Evolutionary conservation across 441 rosid genomes (phyloP).

Genomic region (Arabidopsis hybrid): DNA sequence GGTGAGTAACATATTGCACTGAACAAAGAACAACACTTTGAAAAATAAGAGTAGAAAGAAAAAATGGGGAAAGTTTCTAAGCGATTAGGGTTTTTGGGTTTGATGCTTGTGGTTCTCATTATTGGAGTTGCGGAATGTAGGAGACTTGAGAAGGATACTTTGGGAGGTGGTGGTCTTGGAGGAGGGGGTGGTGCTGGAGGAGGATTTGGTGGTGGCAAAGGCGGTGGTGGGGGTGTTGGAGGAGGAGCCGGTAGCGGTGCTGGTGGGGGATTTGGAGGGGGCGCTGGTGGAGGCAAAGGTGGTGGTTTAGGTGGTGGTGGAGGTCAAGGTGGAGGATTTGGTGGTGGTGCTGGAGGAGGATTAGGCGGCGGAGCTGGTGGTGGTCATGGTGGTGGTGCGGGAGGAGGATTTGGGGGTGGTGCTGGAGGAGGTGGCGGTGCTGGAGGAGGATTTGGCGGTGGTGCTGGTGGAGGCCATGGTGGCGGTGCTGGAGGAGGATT

Average conservation of each 20-base stretch:
- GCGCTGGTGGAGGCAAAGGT: slow-evolving; percentile 35
- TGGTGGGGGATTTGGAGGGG: slow-evolving; percentile 43
- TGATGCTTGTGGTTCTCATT: slow-evolving; percentile 52
- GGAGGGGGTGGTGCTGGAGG: slow-evolving; percentile 47
- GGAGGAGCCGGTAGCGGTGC: slow-evolving; percentile 43
- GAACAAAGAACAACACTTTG: slow-evolving; percentile 32
- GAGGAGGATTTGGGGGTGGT: slow-evolving; percentile 34
- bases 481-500: slow-evolving; percentile 3
- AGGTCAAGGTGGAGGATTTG: slow-evolving; percentile 38
- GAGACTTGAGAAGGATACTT: slow-evolving; percentile 49
- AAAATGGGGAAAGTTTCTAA: slow-evolving; percentile 55
- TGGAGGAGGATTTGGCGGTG: slow-evolving; percentile 34
- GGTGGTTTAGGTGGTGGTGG: slow-evolving; percentile 38
- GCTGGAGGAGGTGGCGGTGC: slow-evolving; percentile 31
- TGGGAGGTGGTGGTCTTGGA: slow-evolving; percentile 45
- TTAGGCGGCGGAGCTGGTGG: slow-evolving; percentile 41
- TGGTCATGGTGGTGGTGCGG: slow-evolving; percentile 28
- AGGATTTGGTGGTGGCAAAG: slow-evolving; percentile 45
- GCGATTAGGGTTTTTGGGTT: slow-evolving; percentile 40
- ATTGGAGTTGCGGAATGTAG: slow-evolving; percentile 62
- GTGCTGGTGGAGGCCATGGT: slow-evolving; percentile 21
- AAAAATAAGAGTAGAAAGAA: not conserved
- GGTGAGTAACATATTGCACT: slow-evolving; percentile 24
- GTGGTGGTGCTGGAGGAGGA: slow-evolving; percentile 43
- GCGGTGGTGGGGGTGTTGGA: slow-evolving; percentile 44